These are phyloP conservation scores for Wickerhamomyces sp. DNA, from an alignment of 1,139 yeast species.

Conservation along the genomic window DNA sequence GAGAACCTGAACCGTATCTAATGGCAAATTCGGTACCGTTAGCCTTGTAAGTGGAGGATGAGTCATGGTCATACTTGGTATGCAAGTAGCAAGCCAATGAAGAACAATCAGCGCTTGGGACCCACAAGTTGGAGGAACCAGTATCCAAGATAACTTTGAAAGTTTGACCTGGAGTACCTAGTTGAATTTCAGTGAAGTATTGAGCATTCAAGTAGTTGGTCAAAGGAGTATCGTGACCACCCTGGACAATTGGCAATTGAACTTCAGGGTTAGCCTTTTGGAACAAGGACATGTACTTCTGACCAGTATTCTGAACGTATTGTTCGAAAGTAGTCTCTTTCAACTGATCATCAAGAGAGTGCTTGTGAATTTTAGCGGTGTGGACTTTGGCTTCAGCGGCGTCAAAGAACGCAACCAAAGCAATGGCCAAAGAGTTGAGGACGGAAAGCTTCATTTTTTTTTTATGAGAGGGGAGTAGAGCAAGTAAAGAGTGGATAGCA, in stretches of 20 bases:
- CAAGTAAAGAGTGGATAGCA: too few relatives aligned
- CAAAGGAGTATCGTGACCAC: constrained; percentile 69
- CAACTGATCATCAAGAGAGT: constrained; percentile 56
- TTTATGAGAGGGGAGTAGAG: too few relatives aligned
- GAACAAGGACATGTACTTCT: constrained; percentile 61
- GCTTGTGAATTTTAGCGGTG: constrained; percentile 58
- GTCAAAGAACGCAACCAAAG: constrained; percentile 42
- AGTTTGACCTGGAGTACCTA: constrained; percentile 90
- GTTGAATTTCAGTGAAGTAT: constrained; percentile 80
- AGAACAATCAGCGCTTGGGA: constrained; percentile 82
- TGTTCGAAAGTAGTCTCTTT: constrained; percentile 55
- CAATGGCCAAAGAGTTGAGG: constrained; percentile 65
- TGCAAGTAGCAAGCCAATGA: constrained; percentile 95
- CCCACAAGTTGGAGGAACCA: constrained; percentile 96
- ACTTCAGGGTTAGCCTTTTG: constrained; percentile 38
- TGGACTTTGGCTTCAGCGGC: constrained; percentile 64
- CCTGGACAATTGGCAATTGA: constrained; percentile 40
- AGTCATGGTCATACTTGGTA: constrained; percentile 77
- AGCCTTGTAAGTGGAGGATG: constrained; percentile 73
- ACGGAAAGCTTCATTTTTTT: constrained; percentile 56
- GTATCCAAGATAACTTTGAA: constrained; percentile 92
- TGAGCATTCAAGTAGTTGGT: constrained; percentile 93
- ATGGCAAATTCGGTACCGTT: constrained; percentile 84
- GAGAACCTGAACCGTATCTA: constrained; percentile 87
- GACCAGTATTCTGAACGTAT: constrained; percentile 65